Evolutionary conservation across 176 grass and related monocot genomes (phyloP).

Genomic region (Pharus latifolius): DNA sequence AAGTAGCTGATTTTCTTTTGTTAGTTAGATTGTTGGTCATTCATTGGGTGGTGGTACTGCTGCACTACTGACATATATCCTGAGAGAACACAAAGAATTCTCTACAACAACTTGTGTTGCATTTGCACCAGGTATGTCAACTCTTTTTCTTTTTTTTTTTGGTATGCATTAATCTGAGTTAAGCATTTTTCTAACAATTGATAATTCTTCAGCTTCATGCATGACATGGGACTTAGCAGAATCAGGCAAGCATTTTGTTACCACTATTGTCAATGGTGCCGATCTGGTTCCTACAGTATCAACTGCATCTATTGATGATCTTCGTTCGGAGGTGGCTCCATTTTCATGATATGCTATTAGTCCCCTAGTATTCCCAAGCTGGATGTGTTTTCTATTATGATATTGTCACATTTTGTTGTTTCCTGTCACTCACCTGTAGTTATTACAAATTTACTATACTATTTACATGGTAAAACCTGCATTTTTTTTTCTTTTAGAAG

Average conservation of each 20-base stretch:
- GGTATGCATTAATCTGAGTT: not conserved
- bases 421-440: too few relatives aligned
- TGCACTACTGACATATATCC: conserved; percentile 90
- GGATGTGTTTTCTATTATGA: not conserved
- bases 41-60: conserved; percentile 97
- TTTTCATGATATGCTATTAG: conserved; percentile 8
- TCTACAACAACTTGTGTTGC: conserved; percentile 77
- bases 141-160: too few relatives aligned
- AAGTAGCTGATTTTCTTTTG: conserved; percentile 4
- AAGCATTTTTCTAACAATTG: conserved; percentile 16
- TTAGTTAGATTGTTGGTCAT: conserved; percentile 83
- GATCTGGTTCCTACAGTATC: conserved; percentile 97
- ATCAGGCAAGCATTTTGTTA: conserved; percentile 95
- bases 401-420: not conserved
- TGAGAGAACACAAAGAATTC: conserved; percentile 77
- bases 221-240: conserved; percentile 99
- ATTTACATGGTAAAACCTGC: not conserved
- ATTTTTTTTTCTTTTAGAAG: too few relatives aligned
- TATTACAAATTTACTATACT: too few relatives aligned
- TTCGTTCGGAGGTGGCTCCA: conserved; percentile 75
- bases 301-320: conserved; percentile 90
- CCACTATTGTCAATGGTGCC: conserved; percentile 74
- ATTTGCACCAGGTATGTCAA: conserved; percentile 73
- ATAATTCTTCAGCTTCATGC: conserved; percentile 67
- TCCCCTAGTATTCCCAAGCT: not conserved